These are phyloP conservation scores for Acacia confusa DNA, from an alignment of 306 rosid species.

Conservation along the genomic window DNA sequence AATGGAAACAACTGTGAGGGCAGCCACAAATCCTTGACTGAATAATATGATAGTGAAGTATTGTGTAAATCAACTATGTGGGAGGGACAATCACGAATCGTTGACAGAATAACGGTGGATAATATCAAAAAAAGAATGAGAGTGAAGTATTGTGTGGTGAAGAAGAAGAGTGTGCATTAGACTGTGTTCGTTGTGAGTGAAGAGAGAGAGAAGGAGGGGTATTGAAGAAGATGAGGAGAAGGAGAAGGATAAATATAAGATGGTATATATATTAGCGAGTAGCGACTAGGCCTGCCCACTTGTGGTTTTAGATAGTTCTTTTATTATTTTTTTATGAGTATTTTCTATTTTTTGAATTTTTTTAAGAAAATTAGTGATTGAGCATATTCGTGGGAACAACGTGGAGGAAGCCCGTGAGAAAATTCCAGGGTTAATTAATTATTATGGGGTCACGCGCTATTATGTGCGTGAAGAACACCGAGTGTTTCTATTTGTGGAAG, in stretches of 20 bases:
- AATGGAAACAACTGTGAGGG: no score
- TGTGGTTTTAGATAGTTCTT: neutral
- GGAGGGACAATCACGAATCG: no score
- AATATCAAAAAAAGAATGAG: neutral
- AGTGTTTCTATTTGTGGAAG: neutral
- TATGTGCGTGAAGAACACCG: neutral
- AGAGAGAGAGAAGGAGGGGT: neutral
- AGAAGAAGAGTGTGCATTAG: neutral
- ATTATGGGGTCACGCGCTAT: fast-evolving
- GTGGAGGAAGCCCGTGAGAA: constrained; percentile 37
- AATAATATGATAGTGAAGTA: no score
- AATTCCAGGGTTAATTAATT: constrained; percentile 19
- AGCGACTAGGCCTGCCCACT: neutral
- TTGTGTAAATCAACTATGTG: no score
- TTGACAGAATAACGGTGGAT: no score
- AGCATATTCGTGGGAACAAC: constrained; percentile 31
- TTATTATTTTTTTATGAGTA: neutral
- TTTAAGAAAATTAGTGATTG: neutral
- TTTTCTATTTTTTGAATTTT: neutral
- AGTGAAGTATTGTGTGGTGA: neutral
- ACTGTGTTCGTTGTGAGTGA: neutral
- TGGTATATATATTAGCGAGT: neutral
- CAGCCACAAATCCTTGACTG: no score
- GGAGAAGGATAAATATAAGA: neutral
- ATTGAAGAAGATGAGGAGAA: neutral